These are phyloP conservation scores for Pythium diclinum DNA, from an alignment of 352 stramenopile genomes.

Conservation along the genomic window DNA sequence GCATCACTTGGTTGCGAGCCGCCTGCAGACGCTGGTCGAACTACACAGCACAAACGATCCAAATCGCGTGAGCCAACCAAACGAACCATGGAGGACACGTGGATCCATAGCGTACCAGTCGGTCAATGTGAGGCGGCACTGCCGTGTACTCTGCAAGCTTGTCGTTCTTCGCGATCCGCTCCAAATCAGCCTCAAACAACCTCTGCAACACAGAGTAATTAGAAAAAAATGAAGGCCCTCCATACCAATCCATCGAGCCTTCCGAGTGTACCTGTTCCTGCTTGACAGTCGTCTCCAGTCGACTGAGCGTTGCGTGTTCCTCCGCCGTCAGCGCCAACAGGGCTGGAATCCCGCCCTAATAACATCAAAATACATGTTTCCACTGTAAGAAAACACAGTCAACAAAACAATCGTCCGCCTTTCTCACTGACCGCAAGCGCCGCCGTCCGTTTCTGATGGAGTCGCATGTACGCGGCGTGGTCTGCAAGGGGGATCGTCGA, in stretches of 20 bases:
- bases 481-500: conserved; percentile 47
- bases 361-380: conserved; percentile 1
- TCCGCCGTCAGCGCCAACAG: conserved; percentile 49
- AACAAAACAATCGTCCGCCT: not conserved
- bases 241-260: not conserved
- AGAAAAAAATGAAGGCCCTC: no score
- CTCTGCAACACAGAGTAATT: no score
- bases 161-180: conserved; percentile 24
- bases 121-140: conserved; percentile 13
- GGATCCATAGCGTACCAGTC: conserved; percentile 9
- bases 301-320: conserved; percentile 37
- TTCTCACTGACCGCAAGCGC: conserved; percentile 39
- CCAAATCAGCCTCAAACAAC: conserved; percentile 17
- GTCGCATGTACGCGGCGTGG: conserved; percentile 47
- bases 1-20: conserved; percentile 58
- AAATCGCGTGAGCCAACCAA: no score
- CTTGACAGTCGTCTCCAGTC: conserved; percentile 34
- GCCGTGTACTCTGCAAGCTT: conserved; percentile 17
- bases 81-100: no score
- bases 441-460: conserved; percentile 42
- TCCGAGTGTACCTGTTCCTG: conserved; percentile 34
- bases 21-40: conserved; percentile 39
- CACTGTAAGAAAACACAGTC: not conserved
- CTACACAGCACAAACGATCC: conserved; percentile 14
- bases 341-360: conserved; percentile 50